Evolutionary conservation across 495 filamentous ascomycete genomes (phyloP).

Genomic region (Penicillium daleae): DNA sequence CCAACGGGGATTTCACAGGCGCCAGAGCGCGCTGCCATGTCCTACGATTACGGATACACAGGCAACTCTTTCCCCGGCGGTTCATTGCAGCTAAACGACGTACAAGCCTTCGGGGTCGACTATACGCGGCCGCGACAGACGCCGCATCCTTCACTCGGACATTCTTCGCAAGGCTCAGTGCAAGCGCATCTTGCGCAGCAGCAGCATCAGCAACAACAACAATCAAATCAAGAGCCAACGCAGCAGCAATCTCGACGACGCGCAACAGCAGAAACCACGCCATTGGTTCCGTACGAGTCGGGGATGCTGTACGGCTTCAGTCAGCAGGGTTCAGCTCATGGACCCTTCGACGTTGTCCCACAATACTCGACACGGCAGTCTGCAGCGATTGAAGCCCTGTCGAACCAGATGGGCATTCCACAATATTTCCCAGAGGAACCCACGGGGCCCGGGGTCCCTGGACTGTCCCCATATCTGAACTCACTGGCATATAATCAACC

Average conservation of each 20-base stretch:
- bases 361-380: conserved; percentile 78
- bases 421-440: conserved; percentile 81
- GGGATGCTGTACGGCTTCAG: conserved; percentile 81
- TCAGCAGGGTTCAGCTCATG: conserved; percentile 66
- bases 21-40: conserved; percentile 36
- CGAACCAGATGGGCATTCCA: conserved; percentile 68
- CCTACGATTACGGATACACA: conserved; percentile 53
- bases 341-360: conserved; percentile 77
- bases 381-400: conserved; percentile 79
- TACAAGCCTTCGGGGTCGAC: conserved; percentile 47
- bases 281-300: conserved; percentile 59
- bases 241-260: conserved; percentile 1
- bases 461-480: conserved; percentile 55
- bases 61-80: conserved; percentile 41
- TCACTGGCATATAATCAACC: conserved; percentile 60
- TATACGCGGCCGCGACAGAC: conserved; percentile 32
- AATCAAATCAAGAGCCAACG: not conserved
- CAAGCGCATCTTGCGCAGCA: not conserved
- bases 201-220: not conserved
- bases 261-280: not conserved
- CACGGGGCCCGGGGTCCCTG: conserved; percentile 62
- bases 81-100: conserved; percentile 47
- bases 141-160: conserved; percentile 1
- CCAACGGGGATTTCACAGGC: conserved; percentile 39
- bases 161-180: not conserved